Evolutionary conservation across 139 green algal species (phyloP).

Genomic region (Penium margaritaceum): DNA sequence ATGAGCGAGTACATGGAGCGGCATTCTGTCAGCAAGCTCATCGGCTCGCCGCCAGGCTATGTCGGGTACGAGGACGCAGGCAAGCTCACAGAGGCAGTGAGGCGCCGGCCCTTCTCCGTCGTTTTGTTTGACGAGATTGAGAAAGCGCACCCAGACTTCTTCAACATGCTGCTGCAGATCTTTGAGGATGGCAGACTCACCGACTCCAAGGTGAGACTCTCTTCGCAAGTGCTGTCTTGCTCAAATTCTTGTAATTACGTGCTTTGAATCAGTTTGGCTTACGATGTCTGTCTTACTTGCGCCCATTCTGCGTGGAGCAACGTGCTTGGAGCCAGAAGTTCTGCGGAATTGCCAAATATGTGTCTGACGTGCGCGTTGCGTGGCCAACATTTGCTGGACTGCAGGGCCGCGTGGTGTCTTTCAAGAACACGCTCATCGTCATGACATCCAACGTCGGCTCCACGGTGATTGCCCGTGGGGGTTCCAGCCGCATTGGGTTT

Average conservation of each 20-base stretch:
- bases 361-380: neutral
- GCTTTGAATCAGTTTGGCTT: neutral
- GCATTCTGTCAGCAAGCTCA: conserved; percentile 71
- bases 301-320: too few relatives aligned
- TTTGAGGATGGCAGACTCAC: conserved; percentile 90
- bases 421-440: conserved; percentile 73
- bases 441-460: conserved; percentile 73
- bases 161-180: conserved; percentile 94
- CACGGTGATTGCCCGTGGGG: conserved; percentile 65
- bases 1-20: conserved; percentile 73
- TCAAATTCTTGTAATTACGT: conserved; percentile 1
- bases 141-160: conserved; percentile 98
- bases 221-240: neutral
- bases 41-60: conserved; percentile 61
- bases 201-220: conserved; percentile 54
- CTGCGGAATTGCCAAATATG: too few relatives aligned
- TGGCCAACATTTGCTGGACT: conserved; percentile 7
- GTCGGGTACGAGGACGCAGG: conserved; percentile 69
- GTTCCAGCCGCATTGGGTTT: conserved; percentile 61
- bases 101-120: conserved; percentile 71
- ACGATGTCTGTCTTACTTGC: too few relatives aligned
- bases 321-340: too few relatives aligned
- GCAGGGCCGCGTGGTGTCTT: conserved; percentile 62
- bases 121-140: conserved; percentile 97
- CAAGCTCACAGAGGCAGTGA: conserved; percentile 71